Evolutionary conservation across 2,329 filamentous ascomycete species (phyloP).

Genomic region (Trichothecium roseum): DNA sequence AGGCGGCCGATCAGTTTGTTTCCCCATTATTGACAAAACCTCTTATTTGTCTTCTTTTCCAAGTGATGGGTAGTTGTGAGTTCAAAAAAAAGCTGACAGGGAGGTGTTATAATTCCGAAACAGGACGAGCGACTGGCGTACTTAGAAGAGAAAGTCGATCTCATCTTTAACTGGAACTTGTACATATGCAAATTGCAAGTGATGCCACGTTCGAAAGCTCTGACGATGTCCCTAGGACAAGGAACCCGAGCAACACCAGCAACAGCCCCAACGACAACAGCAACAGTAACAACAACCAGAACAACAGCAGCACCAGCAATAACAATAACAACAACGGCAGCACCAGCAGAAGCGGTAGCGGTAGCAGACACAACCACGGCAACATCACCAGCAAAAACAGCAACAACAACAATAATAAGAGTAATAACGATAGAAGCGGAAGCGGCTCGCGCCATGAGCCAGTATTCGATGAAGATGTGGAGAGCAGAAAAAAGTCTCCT

Average conservation of each 20-base stretch:
- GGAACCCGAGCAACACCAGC: background rate
- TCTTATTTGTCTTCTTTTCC: too few relatives aligned
- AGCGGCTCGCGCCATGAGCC: conserved; percentile 14
- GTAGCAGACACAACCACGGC: conserved; percentile 2
- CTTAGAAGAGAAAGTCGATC: conserved; percentile 40
- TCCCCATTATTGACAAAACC: too few relatives aligned
- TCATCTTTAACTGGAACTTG: conserved; percentile 32
- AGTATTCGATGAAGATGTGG: conserved; percentile 17
- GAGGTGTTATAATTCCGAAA: too few relatives aligned
- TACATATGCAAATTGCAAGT: conserved; percentile 8
- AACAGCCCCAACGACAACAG: conserved; percentile 1
- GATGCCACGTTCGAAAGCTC: conserved; percentile 9
- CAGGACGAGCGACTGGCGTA: conserved; percentile 40
- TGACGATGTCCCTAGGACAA: conserved; percentile 12
- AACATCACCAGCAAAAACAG: conserved; percentile 1
- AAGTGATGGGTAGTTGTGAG: background rate
- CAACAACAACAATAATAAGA: conserved; percentile 1
- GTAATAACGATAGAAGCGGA: too few relatives aligned
- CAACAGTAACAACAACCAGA: background rate
- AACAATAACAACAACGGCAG: conserved; percentile 1
- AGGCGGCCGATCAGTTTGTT: conserved; percentile 32
- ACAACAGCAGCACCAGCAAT: conserved; percentile 2
- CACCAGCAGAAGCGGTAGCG: background rate
- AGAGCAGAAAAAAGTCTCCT: too few relatives aligned
- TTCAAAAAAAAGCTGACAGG: background rate